These are phyloP conservation scores for Macaranga tanarius DNA, from an alignment of 441 rosid species.

Conservation along the genomic window DNA sequence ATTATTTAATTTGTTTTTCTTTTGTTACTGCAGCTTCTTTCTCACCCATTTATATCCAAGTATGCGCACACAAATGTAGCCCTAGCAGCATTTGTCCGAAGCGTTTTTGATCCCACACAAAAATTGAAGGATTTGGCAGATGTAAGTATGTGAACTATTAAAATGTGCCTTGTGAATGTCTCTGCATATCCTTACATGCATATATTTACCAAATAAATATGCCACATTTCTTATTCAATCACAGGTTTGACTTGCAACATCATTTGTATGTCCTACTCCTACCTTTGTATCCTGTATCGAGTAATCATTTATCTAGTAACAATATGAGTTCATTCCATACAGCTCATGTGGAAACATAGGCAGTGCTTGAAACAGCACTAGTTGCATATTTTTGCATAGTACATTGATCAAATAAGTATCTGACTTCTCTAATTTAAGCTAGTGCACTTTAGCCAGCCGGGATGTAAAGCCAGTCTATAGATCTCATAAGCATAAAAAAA, in stretches of 20 bases:
- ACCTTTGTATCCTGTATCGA: not conserved
- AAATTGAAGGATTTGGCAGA: slow-evolving; percentile 93
- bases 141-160: slow-evolving; percentile 46
- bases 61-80: slow-evolving; percentile 55
- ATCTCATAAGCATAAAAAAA: not conserved
- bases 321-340: not conserved
- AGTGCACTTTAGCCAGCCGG: not conserved
- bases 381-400: not conserved
- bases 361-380: not conserved
- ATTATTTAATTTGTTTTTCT: slow-evolving; percentile 4
- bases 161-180: not conserved
- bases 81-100: slow-evolving; percentile 69
- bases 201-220: not conserved
- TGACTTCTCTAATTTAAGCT: not conserved
- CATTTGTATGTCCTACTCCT: not conserved
- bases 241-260: not conserved
- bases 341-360: not conserved
- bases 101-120: slow-evolving; percentile 81
- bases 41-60: slow-evolving; percentile 80
- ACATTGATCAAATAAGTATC: not conserved
- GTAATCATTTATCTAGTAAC: not conserved
- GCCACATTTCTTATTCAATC: not conserved
- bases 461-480: not conserved
- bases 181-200: not conserved
- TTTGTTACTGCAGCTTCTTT: slow-evolving; percentile 64